Percentiles rank a stretch among this genome's conserved stretches.
Conservation (phyloP, 805 yeast genomes). For the Lachancea fermentati region DNA sequence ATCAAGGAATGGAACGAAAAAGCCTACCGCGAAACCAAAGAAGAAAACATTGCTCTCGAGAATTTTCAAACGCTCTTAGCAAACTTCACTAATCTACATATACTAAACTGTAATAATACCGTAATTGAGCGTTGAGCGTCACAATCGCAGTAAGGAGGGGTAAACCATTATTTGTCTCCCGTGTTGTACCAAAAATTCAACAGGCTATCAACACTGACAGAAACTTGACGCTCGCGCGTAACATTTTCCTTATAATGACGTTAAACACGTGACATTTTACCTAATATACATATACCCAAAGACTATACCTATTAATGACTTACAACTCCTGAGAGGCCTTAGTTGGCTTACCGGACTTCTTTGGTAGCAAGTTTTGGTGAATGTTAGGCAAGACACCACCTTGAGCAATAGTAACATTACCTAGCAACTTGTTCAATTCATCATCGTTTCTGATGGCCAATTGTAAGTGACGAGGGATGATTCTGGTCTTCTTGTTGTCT, state of each 20-base stretch:
- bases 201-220: too few species aligned
- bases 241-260: too few species aligned
- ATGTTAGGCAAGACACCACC: constrained; percentile 99
- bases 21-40: too few species aligned
- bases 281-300: constrained; percentile 3
- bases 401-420: constrained; percentile 94
- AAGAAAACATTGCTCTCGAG: not conserved
- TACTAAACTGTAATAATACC: not conserved
- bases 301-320: constrained; percentile 13
- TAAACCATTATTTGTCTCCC: too few species aligned
- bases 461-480: constrained; percentile 97
- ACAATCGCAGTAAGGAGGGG: too few species aligned
- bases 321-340: constrained; percentile 66
- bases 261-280: not conserved
- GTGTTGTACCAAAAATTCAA: too few species aligned
- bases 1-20: too few species aligned
- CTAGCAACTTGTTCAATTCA: constrained; percentile 90
- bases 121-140: too few species aligned
- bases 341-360: constrained; percentile 57
- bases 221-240: too few species aligned
- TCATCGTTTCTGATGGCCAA: constrained; percentile 98
- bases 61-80: not conserved
- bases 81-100: too few species aligned
- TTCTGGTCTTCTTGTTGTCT: constrained; percentile 98
- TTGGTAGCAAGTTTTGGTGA: constrained; percentile 86